Percentiles rank a stretch among this genome's conserved stretches.
phyloP scores from a whole-genome alignment of 805 yeast species.

The Saturnispora galanensis region DNA sequence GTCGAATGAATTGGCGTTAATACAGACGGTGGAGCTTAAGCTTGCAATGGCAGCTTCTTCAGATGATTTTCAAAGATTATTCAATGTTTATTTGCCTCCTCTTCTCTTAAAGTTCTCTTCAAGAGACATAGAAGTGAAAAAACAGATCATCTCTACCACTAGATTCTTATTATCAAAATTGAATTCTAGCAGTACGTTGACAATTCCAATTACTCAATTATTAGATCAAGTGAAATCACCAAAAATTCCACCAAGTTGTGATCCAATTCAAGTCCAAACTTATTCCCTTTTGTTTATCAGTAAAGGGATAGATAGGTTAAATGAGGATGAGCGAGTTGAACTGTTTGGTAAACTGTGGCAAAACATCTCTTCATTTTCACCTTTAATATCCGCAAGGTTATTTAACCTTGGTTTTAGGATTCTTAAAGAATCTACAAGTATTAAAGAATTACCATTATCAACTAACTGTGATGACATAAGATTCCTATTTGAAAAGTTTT shows the following conservation, averaged over 20 bases:
- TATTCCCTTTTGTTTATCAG: conserved; percentile 60
- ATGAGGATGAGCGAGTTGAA: conserved; percentile 26
- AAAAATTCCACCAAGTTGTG: conserved; percentile 31
- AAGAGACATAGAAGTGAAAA: conserved; percentile 52
- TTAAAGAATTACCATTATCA: conserved; percentile 7
- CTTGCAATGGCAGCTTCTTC: conserved; percentile 68
- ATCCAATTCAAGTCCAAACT: conserved; percentile 42
- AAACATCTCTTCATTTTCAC: conserved; percentile 33
- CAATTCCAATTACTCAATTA: conserved; percentile 55
- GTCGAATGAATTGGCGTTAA: conserved; percentile 42
- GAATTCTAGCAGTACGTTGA: conserved; percentile 42
- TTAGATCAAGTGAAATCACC: conserved; percentile 56
- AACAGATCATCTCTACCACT: conserved; percentile 51
- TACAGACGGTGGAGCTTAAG: conserved; percentile 72
- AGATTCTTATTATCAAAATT: conserved; percentile 61
- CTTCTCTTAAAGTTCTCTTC: conserved; percentile 71
- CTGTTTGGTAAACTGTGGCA: conserved; percentile 40
- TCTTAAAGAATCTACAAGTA: conserved; percentile 17
- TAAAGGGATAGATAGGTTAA: conserved; percentile 53
- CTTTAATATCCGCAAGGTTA: conserved; percentile 38
- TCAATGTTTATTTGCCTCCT: conserved; percentile 65
- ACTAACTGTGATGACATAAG: conserved; percentile 33
- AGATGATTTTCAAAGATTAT: conserved; percentile 47
- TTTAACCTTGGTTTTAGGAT: conserved; percentile 53
- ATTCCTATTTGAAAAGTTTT: conserved; percentile 38